Evolutionary conservation across 2,329 filamentous ascomycete species (phyloP), one percentile per base, ranked within the genome.

Genomic region (Amauroascus niger): DNA sequence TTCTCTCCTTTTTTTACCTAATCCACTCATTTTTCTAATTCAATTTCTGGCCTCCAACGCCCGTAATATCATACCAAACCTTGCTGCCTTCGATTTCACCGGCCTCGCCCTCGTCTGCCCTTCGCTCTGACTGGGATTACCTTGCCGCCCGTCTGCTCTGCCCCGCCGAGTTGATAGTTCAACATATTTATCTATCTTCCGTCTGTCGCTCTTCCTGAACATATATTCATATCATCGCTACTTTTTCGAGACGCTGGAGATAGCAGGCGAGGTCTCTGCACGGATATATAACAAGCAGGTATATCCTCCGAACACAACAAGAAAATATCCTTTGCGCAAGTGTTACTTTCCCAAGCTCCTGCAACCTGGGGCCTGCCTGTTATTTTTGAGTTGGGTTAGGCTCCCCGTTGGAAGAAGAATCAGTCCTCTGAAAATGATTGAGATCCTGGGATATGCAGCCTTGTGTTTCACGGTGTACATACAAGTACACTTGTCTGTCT

Each of bases 11-110:
- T 32, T 46, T 48, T 47, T 35, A 32, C 33, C 33, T 48, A 40
- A 48, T 49, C 43, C 51, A 49, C 35, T 53, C 51, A 18, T 48
- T 52, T 45, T 49, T n/a, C n/a, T n/a, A 53, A 53, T 53, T 49
- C 45, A 30, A 24, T 44, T 43, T 24, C 40, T 26, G 30, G 14
- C 35, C 26, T 33, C 16, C 13, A 32, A 32, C 24, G 7, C 35
- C 35, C 11, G 22, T 46, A 46, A 46, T 46, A 46, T 20, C 51
- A 22, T 30, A 14, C 30, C 32, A 13, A 2, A n/a, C 33, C 32
- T 39, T 33, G 22, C 35, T 11, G 13, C 28, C 13, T 26, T 53
- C 26, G 20, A 33, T 53, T 22, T 30, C 26, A n/a, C n/a, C 24
- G 6, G 32, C 16, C 24, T 53, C 16, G 26, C 44, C 8, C 18